Percentiles rank a stretch among this genome's conserved stretches.
phyloP scores from a whole-genome alignment of 2,329 filamentous ascomycete genomes.

The Fusarium sp. region DNA sequence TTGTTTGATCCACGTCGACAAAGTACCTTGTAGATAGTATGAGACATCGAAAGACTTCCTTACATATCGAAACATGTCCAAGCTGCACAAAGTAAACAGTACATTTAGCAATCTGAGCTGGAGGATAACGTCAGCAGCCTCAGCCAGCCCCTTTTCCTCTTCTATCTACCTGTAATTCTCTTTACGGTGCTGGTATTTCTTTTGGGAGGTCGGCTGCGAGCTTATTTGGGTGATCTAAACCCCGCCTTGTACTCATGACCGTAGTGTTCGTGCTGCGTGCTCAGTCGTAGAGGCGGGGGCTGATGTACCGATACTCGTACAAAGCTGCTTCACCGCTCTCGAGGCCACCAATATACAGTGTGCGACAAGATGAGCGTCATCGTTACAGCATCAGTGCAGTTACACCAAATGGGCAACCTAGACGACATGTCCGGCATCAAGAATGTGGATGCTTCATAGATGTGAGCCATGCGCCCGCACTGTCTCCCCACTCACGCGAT shows the following conservation, averaged over 20 bases:
- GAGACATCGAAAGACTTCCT: background rate
- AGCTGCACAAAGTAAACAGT: background rate
- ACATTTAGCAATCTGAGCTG: background rate
- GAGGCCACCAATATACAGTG: conserved; percentile 34
- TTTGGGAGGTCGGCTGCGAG: conserved; percentile 3
- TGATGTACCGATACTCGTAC: conserved; percentile 29
- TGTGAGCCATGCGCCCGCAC: conserved; percentile 35
- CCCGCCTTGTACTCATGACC: conserved; percentile 45
- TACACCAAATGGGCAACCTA: background rate
- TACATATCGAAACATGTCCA: background rate
- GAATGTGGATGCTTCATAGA: conserved; percentile 2
- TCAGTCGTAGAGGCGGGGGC: conserved; percentile 32
- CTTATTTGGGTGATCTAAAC: conserved; percentile 36
- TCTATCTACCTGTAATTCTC: background rate
- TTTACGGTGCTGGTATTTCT: background rate
- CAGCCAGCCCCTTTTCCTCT: background rate
- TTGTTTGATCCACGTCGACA: conserved; percentile 19
- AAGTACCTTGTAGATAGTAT: background rate
- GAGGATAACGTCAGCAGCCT: background rate
- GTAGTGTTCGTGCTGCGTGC: conserved; percentile 34
- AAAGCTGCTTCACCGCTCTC: conserved; percentile 27
- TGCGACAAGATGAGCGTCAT: conserved; percentile 36
- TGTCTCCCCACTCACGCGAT: conserved; percentile 18
- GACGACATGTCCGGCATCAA: background rate
- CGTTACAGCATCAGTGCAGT: conserved; percentile 14